These are phyloP conservation scores for Lumnitzera racemosa DNA, from an alignment of 345 rosid species.

Conservation along the genomic window DNA sequence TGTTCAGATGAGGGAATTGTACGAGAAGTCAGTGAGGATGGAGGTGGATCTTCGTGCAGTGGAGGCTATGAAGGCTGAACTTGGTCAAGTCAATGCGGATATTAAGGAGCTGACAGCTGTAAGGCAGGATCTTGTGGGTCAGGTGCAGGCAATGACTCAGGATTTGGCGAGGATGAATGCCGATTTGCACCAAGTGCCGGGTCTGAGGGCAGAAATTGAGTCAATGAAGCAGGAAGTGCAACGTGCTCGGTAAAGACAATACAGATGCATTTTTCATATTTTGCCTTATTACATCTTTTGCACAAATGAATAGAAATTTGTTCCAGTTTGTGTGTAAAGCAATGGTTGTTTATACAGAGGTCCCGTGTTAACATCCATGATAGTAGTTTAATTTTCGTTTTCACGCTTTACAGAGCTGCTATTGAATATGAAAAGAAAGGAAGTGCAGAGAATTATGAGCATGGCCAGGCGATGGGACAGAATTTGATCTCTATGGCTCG, in stretches of 20 bases:
- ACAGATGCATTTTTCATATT: too few relatives aligned
- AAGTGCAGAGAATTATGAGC: slow-evolving; percentile 91
- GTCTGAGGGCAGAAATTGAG: slow-evolving; percentile 65
- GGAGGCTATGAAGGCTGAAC: slow-evolving; percentile 57
- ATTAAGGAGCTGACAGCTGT: slow-evolving; percentile 60
- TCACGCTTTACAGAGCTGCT: slow-evolving; percentile 50
- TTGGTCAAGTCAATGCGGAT: slow-evolving; percentile 58
- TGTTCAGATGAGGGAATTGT: slow-evolving; percentile 76
- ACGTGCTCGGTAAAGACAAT: slow-evolving; percentile 58
- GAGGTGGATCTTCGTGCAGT: slow-evolving; percentile 65
- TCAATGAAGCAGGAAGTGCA: slow-evolving; percentile 83
- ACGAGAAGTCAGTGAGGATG: slow-evolving; percentile 57
- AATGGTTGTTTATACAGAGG: too few relatives aligned
- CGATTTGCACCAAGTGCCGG: slow-evolving; percentile 70
- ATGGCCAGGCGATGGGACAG: slow-evolving; percentile 85
- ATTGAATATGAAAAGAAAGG: slow-evolving; percentile 95
- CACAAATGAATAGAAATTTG: too few relatives aligned
- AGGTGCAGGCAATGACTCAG: slow-evolving; percentile 62
- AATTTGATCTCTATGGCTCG: slow-evolving; percentile 89
- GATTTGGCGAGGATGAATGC: slow-evolving; percentile 62
- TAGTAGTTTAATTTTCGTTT: slow-evolving; percentile 5
- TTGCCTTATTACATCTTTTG: too few relatives aligned
- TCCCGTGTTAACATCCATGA: too few relatives aligned
- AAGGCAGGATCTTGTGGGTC: slow-evolving; percentile 63
- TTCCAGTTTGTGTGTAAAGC: too few relatives aligned